phyloP scores from a whole-genome alignment of 2,329 filamentous ascomycete genomes.

The Falciphora oryzae region DNA sequence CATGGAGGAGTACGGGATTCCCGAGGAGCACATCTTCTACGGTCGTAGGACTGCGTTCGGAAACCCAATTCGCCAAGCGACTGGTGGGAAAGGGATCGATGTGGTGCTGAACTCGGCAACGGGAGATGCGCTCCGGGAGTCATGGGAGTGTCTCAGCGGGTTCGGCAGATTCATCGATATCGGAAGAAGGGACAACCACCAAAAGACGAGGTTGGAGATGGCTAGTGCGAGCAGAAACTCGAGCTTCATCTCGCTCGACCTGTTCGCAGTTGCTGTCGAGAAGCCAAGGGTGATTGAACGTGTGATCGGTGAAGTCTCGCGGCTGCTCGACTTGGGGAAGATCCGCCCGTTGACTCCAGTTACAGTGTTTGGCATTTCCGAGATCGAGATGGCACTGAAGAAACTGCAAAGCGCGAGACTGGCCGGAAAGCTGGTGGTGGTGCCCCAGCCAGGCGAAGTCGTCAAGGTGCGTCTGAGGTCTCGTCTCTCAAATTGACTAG shows the following conservation, averaged over 20 bases:
- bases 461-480: conserved; percentile 26
- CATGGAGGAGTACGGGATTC: conserved; percentile 30
- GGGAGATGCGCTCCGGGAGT: conserved; percentile 35
- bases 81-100: conserved; percentile 28
- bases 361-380: conserved; percentile 29
- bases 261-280: conserved; percentile 36
- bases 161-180: conserved; percentile 40
- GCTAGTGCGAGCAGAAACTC: conserved; percentile 35
- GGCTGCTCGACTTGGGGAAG: conserved; percentile 27
- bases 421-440: conserved; percentile 38
- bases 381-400: conserved; percentile 32
- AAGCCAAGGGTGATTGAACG: conserved; percentile 34
- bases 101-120: conserved; percentile 36
- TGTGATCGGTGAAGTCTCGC: conserved; percentile 31
- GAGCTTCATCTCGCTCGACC: conserved; percentile 39
- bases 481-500: neutral
- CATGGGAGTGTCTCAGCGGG: conserved; percentile 37
- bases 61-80: conserved; percentile 21
- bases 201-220: conserved; percentile 8
- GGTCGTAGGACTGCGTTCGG: conserved; percentile 27
- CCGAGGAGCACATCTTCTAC: conserved; percentile 30
- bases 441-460: conserved; percentile 33
- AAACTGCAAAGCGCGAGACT: conserved; percentile 29
- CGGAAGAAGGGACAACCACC: conserved; percentile 28
- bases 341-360: conserved; percentile 32